Base-by-base conservation (phyloP, 345 rosid genomes). In the Boechera divaricarpa region DNA sequence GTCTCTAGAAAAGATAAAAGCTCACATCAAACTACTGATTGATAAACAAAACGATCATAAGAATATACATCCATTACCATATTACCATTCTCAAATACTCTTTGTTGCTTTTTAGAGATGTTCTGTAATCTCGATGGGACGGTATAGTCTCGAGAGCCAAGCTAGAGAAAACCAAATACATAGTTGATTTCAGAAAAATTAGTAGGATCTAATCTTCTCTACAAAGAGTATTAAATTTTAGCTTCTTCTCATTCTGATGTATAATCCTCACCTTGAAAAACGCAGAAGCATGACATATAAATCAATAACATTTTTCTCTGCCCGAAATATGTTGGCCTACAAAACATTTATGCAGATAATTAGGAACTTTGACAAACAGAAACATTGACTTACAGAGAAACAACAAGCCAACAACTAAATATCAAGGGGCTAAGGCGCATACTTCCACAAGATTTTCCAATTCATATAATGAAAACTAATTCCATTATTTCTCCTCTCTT, bases 71-170 rank as follows among this genome's bases (percentile, higher is more conserved):
- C 3, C 2, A 56, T 39, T 81, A 89, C 98, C 49, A 10, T 15
- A 44, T 44, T 44, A 44, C 49, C 92, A 84, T 88, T 85, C 80
- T 92, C 78, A 89, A 75, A 74, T 80, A 83, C 67, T 76, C 67
- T 51, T 85, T 95, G 60, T 87, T 80, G 77, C 75, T 85, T 72
- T 78, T 82, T 5, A 60, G 45, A 67, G 90, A 82, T 36, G 80
- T 56, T 81, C 85, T 76, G 74, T 89, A 92, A 45, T 91, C 98
- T 78, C 89, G 94, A 83, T 95, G 99, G 49, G 80, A 65, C 3
- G 99, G 99, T 79, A 95, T 92, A 52, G 99, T 95, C 87, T 95
- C 99, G 7, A 87, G 80, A 55, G 87, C 97, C 92, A 95, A 85
- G 81, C 99, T 95, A 86, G 76, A 81, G 74, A 70, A 78, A 77